Evolutionary conservation across 2,329 filamentous ascomycete species (phyloP), one percentile per base, ranked within the genome.

Genomic region (Alternaria infectoria): DNA sequence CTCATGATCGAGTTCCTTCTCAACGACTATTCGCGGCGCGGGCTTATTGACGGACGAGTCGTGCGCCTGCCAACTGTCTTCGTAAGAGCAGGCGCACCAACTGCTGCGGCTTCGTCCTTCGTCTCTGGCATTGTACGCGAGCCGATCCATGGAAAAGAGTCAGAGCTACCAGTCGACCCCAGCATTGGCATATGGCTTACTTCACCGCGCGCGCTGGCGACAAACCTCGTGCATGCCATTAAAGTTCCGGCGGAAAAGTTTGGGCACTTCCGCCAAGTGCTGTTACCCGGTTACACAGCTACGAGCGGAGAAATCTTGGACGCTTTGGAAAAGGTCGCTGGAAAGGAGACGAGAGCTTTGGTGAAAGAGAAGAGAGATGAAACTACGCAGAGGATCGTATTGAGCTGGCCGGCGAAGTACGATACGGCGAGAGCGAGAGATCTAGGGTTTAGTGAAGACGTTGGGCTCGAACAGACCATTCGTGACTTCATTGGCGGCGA

Each of bases 91-190:
- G 88, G 88, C 1, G 82, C 81, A 17, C 88, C 88, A 0, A 87
- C 87, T 5, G 85, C 84, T 1, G 88, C 88, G 0, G 88, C 88
- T n/a, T 88, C 86, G 2, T 87, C 86, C 0, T 90, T 90, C 69
- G 80, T 89, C 10, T 88, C 85, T 1, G 88, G 88, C 12, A 89
- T 90, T 77, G 87, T 90, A 57, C 83, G 88, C 21, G 88, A 90
- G 78, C 88, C 88, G 0, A 81, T 90, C 70, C 81, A 84, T 40
- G 87, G 87, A 0, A 51, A 83, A 56, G 84, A 84, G 67, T 84
- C 82, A 47, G 76, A 83, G 28, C 70, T 89, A 15, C 87, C 87
- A 1, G 80, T 87, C 62, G 78, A 81, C 58, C 79, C 82, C 60
- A 81, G 83, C 45, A 86, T 87, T 50, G 81, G 86, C 54, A 82